Evolutionary conservation across 768 basidiomycete genomes (phyloP), one percentile per base, ranked within the genome.

Genomic region (Tricholoma furcatifolium): DNA sequence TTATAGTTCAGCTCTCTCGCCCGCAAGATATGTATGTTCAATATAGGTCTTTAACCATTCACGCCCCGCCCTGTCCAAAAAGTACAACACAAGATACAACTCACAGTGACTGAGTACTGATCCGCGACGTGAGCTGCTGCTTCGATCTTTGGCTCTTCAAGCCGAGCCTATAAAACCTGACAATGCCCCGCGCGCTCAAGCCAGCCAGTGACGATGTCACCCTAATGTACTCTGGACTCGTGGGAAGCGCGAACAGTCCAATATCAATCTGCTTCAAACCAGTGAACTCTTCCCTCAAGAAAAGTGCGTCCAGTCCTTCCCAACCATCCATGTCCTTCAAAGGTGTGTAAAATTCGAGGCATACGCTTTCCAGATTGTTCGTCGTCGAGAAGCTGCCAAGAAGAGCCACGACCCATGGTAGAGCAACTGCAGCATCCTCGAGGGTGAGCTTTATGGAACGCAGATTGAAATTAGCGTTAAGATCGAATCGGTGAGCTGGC

Each of bases 331-430:
- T 61, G 45, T 65, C 68, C 58, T 71, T 71, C 11, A 71, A 67
- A 46, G 73, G 73, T 6, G 67, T 64, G 60, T 68, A 77, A 56
- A 77, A 74, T 58, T 77, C 75, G 42, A 77, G 62, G 2, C 64
- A 67, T 30, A 77, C 58, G 20, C 64, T 64, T 20, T 69, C 64
- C 7, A 74, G 65, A 4, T 56, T 46, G 11, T 57, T 65, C 44
- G 50, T 49, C 38, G 32, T 47, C 17, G 66, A 56, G 24, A 71
- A 55, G 53, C 59, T 66, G 3, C 65, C 62, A 10, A 77, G 61
- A 11, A 77, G 56, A 3, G 67, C 63, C 18, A 62, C 62, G 5
- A 69, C 69, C 74, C 75, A 77, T 1, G 60, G 54, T 41, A 76
- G 66, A 2, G 74, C 74, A 6, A 65, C 65, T 14, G 62, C 61